Evolutionary conservation across 2,329 filamentous ascomycete genomes (phyloP).

Genomic region (Clonostachys rhizophaga): DNA sequence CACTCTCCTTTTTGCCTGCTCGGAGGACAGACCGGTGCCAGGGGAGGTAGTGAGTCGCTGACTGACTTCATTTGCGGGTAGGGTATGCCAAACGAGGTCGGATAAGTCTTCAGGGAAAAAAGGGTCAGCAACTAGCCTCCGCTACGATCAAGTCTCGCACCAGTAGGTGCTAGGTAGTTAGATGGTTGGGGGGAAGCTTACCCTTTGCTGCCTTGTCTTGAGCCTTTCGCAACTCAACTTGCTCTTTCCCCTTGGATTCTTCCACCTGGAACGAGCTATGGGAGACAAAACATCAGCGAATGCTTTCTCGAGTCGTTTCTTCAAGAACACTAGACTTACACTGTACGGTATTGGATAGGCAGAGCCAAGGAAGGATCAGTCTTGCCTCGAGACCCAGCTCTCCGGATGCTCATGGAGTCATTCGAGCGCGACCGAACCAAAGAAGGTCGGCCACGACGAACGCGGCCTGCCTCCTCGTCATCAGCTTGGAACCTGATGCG

Average conservation of each 20-base stretch:
- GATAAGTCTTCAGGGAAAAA: slow-evolving; percentile 41
- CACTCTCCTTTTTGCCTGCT: slow-evolving; percentile 49
- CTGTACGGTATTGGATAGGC: slow-evolving; percentile 50
- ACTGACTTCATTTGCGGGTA: slow-evolving; percentile 53
- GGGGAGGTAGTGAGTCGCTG: slow-evolving; percentile 53
- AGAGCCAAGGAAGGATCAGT: slow-evolving; percentile 22
- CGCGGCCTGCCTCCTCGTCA: slow-evolving; percentile 2
- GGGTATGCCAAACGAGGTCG: slow-evolving; percentile 63
- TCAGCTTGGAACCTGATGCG: background rate
- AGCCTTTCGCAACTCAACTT: slow-evolving; percentile 27
- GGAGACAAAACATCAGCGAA: background rate
- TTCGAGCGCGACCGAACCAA: slow-evolving; percentile 11
- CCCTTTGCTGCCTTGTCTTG: slow-evolving; percentile 39
- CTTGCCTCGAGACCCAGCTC: slow-evolving; percentile 15
- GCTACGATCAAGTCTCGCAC: background rate
- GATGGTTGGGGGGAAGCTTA: slow-evolving; percentile 10
- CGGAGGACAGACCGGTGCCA: slow-evolving; percentile 52
- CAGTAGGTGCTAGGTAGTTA: background rate
- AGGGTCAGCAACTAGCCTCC: too few relatives aligned
- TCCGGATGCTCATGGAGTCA: slow-evolving; percentile 34
- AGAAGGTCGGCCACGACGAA: background rate
- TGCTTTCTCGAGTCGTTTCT: slow-evolving; percentile 2
- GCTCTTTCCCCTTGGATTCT: slow-evolving; percentile 42
- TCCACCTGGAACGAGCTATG: slow-evolving; percentile 49
- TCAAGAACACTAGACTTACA: slow-evolving; percentile 27